These are phyloP conservation scores for Phytophthora litchii DNA, from an alignment of 352 stramenopile species.

Conservation along the genomic window DNA sequence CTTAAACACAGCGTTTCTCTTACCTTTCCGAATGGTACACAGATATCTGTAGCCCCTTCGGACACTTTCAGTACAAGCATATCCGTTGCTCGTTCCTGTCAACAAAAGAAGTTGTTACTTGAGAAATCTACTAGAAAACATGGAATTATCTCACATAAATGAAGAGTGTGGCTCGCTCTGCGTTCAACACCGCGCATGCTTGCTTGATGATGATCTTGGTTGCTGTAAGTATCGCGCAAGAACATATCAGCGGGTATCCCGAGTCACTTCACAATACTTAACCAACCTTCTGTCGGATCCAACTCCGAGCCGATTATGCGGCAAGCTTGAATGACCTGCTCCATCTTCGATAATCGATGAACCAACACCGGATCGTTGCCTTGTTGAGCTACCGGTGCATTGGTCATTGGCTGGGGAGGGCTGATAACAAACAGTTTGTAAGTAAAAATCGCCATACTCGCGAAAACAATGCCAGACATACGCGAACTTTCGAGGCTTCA, in stretches of 20 bases:
- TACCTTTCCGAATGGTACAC: conserved; percentile 82
- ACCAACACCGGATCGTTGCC: conserved; percentile 50
- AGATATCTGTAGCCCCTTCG: conserved; percentile 86
- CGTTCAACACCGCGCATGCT: conserved; percentile 87
- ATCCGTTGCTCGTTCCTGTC: conserved; percentile 70
- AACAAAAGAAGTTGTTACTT: conserved; percentile 2
- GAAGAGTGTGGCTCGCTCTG: conserved; percentile 91
- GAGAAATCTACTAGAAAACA: background rate
- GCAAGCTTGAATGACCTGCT: conserved; percentile 83
- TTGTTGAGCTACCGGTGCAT: conserved; percentile 5
- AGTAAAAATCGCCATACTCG: background rate
- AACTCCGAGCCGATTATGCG: conserved; percentile 83
- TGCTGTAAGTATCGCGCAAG: no score
- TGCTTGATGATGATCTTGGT: conserved; percentile 89
- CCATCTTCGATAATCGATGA: conserved; percentile 66
- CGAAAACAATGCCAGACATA: conserved; percentile 24
- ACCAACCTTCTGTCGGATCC: conserved; percentile 69
- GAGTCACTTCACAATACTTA: background rate
- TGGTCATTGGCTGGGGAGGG: conserved; percentile 3
- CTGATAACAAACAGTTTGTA: conserved; percentile 5
- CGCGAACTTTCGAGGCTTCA: conserved; percentile 72
- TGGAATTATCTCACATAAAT: conserved; percentile 60
- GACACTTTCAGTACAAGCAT: conserved; percentile 88
- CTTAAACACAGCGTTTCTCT: background rate
- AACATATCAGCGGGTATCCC: no score